A percentile compares a stretch with the other conserved stretches of the same genome.
These are phyloP conservation scores for Dioszegia crocea DNA, from an alignment of 768 basidiomycete species.

Conservation along the genomic window DNA sequence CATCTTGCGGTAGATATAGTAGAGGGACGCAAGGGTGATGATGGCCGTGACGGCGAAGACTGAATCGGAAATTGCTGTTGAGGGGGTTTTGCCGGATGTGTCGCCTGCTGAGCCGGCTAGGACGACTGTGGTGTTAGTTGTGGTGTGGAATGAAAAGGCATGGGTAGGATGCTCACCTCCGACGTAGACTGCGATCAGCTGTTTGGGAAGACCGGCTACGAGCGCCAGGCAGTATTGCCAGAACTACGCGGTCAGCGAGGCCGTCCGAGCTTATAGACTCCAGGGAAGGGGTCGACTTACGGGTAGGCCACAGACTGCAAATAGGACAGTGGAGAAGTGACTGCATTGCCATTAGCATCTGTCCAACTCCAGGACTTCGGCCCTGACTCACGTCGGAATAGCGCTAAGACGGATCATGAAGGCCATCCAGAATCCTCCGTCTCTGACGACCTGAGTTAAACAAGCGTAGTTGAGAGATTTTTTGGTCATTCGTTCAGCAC, in stretches of 20 bases:
- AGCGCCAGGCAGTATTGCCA: conserved; percentile 73
- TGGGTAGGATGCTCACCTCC: not conserved
- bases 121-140: conserved; percentile 30
- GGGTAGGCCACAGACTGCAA: conserved; percentile 81
- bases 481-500: conserved; percentile 70
- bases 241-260: conserved; percentile 64
- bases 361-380: conserved; percentile 57
- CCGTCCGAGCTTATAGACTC: conserved; percentile 65
- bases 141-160: not conserved
- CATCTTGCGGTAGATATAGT: conserved; percentile 69
- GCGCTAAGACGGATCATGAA: conserved; percentile 35
- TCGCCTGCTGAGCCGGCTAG: conserved; percentile 25
- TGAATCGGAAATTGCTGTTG: conserved; percentile 60
- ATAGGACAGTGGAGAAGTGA: conserved; percentile 75
- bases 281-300: not conserved
- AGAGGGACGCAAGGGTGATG: conserved; percentile 60
- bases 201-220: conserved; percentile 78
- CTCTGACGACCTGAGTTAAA: conserved; percentile 62
- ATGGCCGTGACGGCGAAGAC: conserved; percentile 66
- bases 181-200: conserved; percentile 69
- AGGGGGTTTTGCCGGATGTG: conserved; percentile 54
- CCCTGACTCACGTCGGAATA: conserved; percentile 38
- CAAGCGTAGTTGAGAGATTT: conserved; percentile 55
- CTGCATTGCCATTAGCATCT: conserved; percentile 65
- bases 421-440: conserved; percentile 71